Conservation (phyloP, 352 stramenopile species). For the Halophytophthora polymorphica region DNA sequence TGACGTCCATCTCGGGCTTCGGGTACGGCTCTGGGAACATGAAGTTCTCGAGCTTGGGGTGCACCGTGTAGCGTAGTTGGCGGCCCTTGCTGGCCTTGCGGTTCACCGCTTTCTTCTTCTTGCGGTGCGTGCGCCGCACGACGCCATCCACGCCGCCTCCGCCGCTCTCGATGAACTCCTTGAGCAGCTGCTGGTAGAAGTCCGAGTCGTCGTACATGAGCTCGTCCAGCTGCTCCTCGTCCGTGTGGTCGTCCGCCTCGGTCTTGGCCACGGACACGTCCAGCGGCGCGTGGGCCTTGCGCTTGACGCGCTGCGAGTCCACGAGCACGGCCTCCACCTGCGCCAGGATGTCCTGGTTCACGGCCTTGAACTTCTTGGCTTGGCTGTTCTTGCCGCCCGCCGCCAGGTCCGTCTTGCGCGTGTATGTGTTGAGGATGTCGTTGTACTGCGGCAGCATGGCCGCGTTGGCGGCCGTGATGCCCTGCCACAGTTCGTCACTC, state of each 20-base stretch:
- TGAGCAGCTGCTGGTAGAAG: conserved; percentile 88
- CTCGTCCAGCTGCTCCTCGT: conserved; percentile 65
- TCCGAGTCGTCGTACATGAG: conserved; percentile 87
- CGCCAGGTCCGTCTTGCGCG: conserved; percentile 66
- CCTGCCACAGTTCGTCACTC: conserved; percentile 53
- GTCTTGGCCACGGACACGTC: conserved; percentile 35
- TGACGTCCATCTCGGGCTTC: conserved; percentile 72
- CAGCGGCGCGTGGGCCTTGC: conserved; percentile 71
- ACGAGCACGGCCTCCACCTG: conserved; percentile 85
- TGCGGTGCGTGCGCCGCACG: conserved; percentile 58
- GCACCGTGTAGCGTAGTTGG: conserved; percentile 78
- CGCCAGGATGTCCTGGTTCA: conserved; percentile 84
- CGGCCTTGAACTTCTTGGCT: conserved; percentile 85
- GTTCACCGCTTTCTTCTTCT: conserved; percentile 88
- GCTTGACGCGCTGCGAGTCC: conserved; percentile 77
- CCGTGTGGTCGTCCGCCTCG: conserved; percentile 28
- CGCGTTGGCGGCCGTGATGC: conserved; percentile 38
- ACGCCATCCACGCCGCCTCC: conserved; percentile 47
- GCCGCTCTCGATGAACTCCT: conserved; percentile 86
- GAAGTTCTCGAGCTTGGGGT: conserved; percentile 89
- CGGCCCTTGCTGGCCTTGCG: conserved; percentile 86
- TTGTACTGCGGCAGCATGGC: conserved; percentile 72
- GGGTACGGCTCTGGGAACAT: conserved; percentile 87
- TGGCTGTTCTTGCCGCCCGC: conserved; percentile 51
- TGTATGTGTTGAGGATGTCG: conserved; percentile 78